These are phyloP conservation scores for Globisporangium nodosum DNA, from an alignment of 352 stramenopile species.

Conservation along the genomic window DNA sequence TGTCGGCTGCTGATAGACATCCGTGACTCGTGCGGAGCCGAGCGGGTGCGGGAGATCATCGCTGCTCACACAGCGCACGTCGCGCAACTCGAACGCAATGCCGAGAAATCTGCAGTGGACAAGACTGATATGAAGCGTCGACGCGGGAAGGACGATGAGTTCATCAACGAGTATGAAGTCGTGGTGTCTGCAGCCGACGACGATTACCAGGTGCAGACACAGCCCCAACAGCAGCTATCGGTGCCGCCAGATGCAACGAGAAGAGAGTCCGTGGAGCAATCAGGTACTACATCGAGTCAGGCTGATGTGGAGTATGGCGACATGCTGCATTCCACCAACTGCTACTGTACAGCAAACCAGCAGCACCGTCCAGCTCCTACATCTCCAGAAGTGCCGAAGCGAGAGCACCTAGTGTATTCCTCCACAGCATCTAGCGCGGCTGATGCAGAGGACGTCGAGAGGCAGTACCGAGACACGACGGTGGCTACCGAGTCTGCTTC, in stretches of 20 bases:
- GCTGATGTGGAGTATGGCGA: not conserved
- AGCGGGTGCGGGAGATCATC: constrained; percentile 9
- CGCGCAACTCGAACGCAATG: not conserved
- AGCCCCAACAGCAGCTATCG: not conserved
- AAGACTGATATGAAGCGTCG: not conserved
- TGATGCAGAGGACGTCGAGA: not conserved
- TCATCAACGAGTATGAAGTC: not conserved
- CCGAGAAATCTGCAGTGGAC: not conserved
- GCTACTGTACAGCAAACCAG: not conserved
- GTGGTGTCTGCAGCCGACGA: not conserved
- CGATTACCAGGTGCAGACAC: not conserved
- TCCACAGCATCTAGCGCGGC: not conserved
- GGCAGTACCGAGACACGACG: not conserved
- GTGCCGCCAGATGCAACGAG: not conserved
- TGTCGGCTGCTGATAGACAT: constrained; percentile 36
- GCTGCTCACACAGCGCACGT: constrained; percentile 2
- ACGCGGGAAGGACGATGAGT: not conserved
- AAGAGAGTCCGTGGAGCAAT: not conserved
- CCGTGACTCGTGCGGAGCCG: constrained; percentile 13
- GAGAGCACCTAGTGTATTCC: not conserved
- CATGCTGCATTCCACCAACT: not conserved
- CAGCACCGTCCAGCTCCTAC: not conserved
- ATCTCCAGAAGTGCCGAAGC: not conserved
- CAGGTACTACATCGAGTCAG: not conserved
- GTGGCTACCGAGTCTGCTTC: not conserved